Evolutionary conservation across 208 protist species (phyloP), one percentile per base, ranked within the genome.

Genomic region (Acanthamoeba divionensis): DNA sequence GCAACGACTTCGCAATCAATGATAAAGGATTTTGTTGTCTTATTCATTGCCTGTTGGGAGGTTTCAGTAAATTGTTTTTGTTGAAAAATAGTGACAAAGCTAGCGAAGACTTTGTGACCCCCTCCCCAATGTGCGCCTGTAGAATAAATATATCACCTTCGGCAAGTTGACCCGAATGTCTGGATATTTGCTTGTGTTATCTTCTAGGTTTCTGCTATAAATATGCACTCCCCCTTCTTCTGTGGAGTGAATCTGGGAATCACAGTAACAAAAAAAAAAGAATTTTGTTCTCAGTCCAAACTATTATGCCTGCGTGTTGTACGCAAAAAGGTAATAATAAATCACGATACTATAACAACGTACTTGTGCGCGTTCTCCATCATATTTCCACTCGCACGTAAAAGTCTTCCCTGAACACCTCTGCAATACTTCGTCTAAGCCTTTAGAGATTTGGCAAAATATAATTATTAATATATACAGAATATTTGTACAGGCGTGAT

Each of bases 351-450:
- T n/a, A n/a, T 13, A 18, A 18, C 52, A 18, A 18, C 10, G 15
- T 18, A 82, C 52, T 57, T 87, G 79, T 10, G 79, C 97, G 1
- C 98, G 92, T 95, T 99, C 98, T 13, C 99, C 99, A 94, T 99
- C 99, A 92, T 99, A 99, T 93, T 99, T 99, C 93, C 98, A 99
- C 93, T 99, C 99, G 71, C 98, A 99, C 7, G 98, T 99, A 92
- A 99, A 99, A 4, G 91, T 63, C 69, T 93, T 95, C 15, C 80
- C 90, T 10, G 89, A 44, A 55, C 96, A 96, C 18, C 94, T 47
- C 29, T 92, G 67, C n/a, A 96, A 54, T 9, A 96, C 91, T 18
- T 96, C 90, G 12, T 10, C 13, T 15, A 90, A n/a, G 26, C 85
- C 57, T 26, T 89, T 6, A 9, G 26, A 24, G 13, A 29, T 21